Percentiles rank a stretch among this genome's conserved stretches.
These are phyloP conservation scores for Colletotrichum coccodes DNA, from an alignment of 2,329 filamentous ascomycete species.

Conservation along the genomic window DNA sequence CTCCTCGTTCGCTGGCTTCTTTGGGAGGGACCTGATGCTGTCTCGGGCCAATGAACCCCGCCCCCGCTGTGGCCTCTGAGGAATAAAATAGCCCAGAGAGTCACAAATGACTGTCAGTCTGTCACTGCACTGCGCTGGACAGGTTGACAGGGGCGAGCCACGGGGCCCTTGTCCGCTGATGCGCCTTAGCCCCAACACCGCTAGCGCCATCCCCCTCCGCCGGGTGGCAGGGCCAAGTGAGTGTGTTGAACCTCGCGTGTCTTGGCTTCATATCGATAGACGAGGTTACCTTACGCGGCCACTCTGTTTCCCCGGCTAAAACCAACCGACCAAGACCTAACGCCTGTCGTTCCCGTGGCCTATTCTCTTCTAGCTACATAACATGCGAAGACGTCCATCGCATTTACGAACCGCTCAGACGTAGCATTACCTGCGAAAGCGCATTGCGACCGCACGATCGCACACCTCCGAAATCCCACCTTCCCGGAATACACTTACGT, in stretches of 20 bases:
- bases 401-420: background rate
- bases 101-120: background rate
- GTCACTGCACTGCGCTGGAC: background rate
- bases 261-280: conserved; percentile 30
- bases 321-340: background rate
- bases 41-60: conserved; percentile 22
- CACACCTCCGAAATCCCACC: background rate
- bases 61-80: conserved; percentile 13
- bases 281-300: conserved; percentile 27
- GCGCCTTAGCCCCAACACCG: background rate
- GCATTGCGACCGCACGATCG: background rate
- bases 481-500: conserved; percentile 3
- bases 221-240: background rate
- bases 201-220: conserved; percentile 8
- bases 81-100: background rate
- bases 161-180: conserved; percentile 22
- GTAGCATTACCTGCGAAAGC: background rate
- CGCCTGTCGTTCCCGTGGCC: background rate
- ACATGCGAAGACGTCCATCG: background rate
- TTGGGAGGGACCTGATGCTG: background rate
- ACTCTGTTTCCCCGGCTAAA: conserved; percentile 18
- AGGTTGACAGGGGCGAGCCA: background rate
- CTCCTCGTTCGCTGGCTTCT: background rate
- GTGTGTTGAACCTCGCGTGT: conserved; percentile 16
- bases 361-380: background rate